phyloP scores from a whole-genome alignment of 768 basidiomycete species.

The Pholiota microspora region DNA sequence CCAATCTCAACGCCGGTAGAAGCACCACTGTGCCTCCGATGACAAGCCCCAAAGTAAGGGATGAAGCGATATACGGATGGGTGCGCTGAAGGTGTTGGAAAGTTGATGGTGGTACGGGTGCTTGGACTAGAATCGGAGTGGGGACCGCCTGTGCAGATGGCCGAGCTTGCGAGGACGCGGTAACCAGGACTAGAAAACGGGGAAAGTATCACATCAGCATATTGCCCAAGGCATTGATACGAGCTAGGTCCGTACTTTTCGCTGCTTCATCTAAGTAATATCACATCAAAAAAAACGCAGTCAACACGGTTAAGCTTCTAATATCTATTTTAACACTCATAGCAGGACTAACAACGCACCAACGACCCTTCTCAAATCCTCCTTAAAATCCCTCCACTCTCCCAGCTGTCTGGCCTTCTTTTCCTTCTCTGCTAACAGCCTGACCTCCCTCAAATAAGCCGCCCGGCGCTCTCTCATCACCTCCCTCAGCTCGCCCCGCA shows the following conservation, averaged over 20 bases:
- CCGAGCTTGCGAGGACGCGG: not conserved
- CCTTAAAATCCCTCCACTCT: slow-evolving; percentile 25
- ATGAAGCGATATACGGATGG: slow-evolving; percentile 26
- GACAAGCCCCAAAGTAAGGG: slow-evolving; percentile 23
- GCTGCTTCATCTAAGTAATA: slow-evolving; percentile 3
- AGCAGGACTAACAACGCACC: slow-evolving; percentile 16
- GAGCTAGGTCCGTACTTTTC: not conserved
- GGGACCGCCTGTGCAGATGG: slow-evolving; percentile 3
- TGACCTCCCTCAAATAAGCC: slow-evolving; percentile 18
- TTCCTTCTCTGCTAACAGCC: slow-evolving; percentile 1
- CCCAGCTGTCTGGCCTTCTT: slow-evolving; percentile 15
- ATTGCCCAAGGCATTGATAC: not conserved
- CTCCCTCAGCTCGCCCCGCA: slow-evolving; percentile 26
- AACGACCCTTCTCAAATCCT: slow-evolving; percentile 24
- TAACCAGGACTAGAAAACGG: not conserved
- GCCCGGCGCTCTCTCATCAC: slow-evolving; percentile 22
- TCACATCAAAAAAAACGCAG: slow-evolving; percentile 1
- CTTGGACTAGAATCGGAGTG: slow-evolving; percentile 9
- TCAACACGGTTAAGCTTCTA: not conserved
- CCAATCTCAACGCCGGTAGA: slow-evolving; percentile 21
- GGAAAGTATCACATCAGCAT: not conserved
- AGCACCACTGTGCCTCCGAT: slow-evolving; percentile 26
- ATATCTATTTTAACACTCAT: not conserved
- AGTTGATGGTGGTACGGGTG: slow-evolving; percentile 8
- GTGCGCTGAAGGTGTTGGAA: slow-evolving; percentile 18